Evolutionary conservation across 1,284 basidiomycete species (phyloP), one percentile per base, ranked within the genome.

Genomic region (Inonotus obliquus): DNA sequence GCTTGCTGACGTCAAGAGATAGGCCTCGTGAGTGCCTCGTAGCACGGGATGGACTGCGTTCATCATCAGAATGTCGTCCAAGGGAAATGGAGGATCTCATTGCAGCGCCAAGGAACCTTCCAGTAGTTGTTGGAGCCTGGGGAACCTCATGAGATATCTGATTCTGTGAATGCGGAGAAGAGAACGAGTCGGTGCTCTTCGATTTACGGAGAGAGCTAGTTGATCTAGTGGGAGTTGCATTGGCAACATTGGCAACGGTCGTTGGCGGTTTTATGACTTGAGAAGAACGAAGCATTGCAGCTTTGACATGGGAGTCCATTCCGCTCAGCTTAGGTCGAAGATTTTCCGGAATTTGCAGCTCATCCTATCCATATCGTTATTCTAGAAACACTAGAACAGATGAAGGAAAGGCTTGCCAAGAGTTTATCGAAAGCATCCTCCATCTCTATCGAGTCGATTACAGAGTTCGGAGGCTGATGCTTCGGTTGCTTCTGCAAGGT

Each of bases 251-350:
- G 9, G 32, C 11, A 21, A 70, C 65, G 19, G 79, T 68, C 0
- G 79, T 70, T 17, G 75, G 78, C 11, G 80, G 71, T 27, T 81
- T 78, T 68, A 93, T 77, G 13, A 83, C 82, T 27, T 87, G 85
- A 1, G 91, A 91, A 0, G 91, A 92, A 69, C 90, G 92, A 60
- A 95, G 76, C 89, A 95, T 94, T n/a, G 90, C 89, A 2, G 89
- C 89, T 69, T 94, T 94, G 44, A 95, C 92, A 1, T 86, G 84
- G 0, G 85, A 75, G 64, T 92, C 91, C 81, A 95, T 90, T 23
- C 83, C 82, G 44, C 80, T 77, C 4, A 95, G 81, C 73, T 92
- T 92, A 1, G 86, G 85, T 11, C 92, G 82, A 17, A 94, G 76
- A 10, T 83, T 84, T 0, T 82, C 74, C 3, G 92, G 92, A 39